Base-by-base conservation (phyloP, 352 stramenopile species). In the Globisporangium abappressorium region DNA sequence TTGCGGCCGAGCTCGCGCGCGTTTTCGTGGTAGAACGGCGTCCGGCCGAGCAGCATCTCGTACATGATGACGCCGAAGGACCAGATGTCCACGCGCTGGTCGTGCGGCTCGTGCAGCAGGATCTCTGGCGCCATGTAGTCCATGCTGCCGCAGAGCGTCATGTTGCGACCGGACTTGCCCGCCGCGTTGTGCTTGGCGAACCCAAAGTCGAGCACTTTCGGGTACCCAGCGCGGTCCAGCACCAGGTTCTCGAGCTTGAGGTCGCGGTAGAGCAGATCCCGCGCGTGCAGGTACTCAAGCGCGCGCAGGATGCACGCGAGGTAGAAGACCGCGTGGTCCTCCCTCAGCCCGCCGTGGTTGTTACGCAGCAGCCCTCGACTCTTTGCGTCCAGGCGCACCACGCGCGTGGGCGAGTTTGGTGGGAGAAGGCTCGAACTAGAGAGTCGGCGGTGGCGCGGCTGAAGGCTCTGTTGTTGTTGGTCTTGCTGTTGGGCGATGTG, bases 161-260 rank as follows among this genome's bases (percentile, higher is more conserved):
- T 79, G 59, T 90, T 91, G 22, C 83, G 87, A 20, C 80, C 66
- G 18, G 81, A 73, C 24, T 72, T 80, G 38, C 22, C 54, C 18
- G 79, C 71, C 0, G 82, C 82, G 43, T 89, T 82, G 5, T 61
- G 73, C 73, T 94, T 93, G 47, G 84, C 76, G 24, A 94, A 91
- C 9, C 84, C 84, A 76, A 94, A 94, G 63, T 95, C 87, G 22
- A 94, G 54, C 30, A 94, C 64, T 54, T 94, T 92, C 26, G 80
- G 76, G 79, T 98, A 99, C 20, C 97, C 96, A 36, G 80, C 76
- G 7, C 73, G 65, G 74, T 98, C 87, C 26, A 97, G 71, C 46
- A 97, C 80, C 12, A 97, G 67, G 69, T 97, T 97, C 70, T 97
- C 91, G 9, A 92, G 81, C 71, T 97, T 97, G n/a, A 97, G 72